Percentiles rank a stretch among this genome's conserved stretches.
Evolutionary conservation across 2,329 filamentous ascomycete genomes (phyloP).

Genomic region (Cryoendolithus antarcticus): DNA sequence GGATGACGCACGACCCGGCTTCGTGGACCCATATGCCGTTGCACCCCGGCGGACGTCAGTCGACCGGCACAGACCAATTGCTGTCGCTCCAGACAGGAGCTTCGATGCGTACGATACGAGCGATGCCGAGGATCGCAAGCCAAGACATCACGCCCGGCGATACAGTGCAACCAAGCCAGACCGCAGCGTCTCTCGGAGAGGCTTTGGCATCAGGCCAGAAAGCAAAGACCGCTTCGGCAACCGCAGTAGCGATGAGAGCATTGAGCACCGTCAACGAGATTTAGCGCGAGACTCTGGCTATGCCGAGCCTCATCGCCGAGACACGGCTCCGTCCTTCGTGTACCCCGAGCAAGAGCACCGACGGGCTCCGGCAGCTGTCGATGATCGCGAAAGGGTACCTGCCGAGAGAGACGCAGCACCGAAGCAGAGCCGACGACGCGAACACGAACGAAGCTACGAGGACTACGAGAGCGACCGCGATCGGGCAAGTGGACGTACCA

Average conservation of each 20-base stretch:
- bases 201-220: conserved; percentile 34
- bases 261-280: conserved; percentile 23
- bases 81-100: conserved; percentile 37
- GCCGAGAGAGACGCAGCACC: conserved; percentile 2
- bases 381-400: conserved; percentile 12
- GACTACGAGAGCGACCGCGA: conserved; percentile 16
- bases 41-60: conserved; percentile 24
- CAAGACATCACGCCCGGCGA: conserved; percentile 22
- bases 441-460: conserved; percentile 5
- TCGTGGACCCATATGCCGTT: conserved; percentile 22
- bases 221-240: conserved; percentile 20
- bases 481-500: conserved; percentile 11
- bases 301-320: conserved; percentile 15
- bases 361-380: no score
- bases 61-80: conserved; percentile 29
- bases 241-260: conserved; percentile 27
- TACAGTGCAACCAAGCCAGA: conserved; percentile 28
- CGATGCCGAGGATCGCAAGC: conserved; percentile 32
- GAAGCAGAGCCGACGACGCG: not conserved
- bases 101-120: conserved; percentile 31
- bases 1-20: conserved; percentile 12
- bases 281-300: conserved; percentile 17
- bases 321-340: conserved; percentile 15
- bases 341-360: conserved; percentile 8
- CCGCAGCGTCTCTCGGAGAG: conserved; percentile 31